Percentiles rank a stretch among this genome's conserved stretches.
Evolutionary conservation across 805 yeast species (phyloP).

Genomic region (Wickerhamiella domercqiae): DNA sequence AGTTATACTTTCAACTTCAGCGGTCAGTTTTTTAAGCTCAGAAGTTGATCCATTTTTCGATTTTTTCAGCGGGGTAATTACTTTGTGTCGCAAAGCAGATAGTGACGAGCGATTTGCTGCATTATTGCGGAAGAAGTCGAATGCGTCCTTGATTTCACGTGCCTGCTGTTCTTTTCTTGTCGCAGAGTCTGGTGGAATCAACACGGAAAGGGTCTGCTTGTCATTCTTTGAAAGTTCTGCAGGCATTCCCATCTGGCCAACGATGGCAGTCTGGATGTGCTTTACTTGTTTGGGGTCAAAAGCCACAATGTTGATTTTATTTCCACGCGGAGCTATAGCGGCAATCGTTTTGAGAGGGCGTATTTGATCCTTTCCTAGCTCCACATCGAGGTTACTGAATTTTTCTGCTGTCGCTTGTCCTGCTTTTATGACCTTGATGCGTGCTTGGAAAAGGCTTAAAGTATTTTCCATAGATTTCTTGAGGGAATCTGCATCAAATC

Average conservation of each 20-base stretch:
- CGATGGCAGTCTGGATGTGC: slow-evolving; percentile 51
- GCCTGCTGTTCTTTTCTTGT: slow-evolving; percentile 42
- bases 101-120: slow-evolving; percentile 33
- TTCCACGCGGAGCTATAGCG: slow-evolving; percentile 23
- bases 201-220: slow-evolving; percentile 56
- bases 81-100: slow-evolving; percentile 41
- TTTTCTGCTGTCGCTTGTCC: slow-evolving; percentile 56
- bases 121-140: slow-evolving; percentile 46
- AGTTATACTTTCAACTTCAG: slow-evolving; percentile 53
- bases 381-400: slow-evolving; percentile 45
- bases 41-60: slow-evolving; percentile 32
- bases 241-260: slow-evolving; percentile 55
- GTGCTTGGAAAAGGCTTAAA: slow-evolving; percentile 31
- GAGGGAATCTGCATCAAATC: slow-evolving; percentile 6
- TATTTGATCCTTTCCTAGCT: slow-evolving; percentile 31
- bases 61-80: slow-evolving; percentile 39
- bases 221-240: slow-evolving; percentile 65
- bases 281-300: slow-evolving; percentile 69
- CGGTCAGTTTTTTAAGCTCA: slow-evolving; percentile 31
- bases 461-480: slow-evolving; percentile 8
- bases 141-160: slow-evolving; percentile 48
- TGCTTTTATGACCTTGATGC: slow-evolving; percentile 45
- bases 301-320: slow-evolving; percentile 45
- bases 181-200: slow-evolving; percentile 59
- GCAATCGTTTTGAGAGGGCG: slow-evolving; percentile 32